Evolutionary conservation across 768 basidiomycete species (phyloP).

Genomic region (Boletellus ananas): DNA sequence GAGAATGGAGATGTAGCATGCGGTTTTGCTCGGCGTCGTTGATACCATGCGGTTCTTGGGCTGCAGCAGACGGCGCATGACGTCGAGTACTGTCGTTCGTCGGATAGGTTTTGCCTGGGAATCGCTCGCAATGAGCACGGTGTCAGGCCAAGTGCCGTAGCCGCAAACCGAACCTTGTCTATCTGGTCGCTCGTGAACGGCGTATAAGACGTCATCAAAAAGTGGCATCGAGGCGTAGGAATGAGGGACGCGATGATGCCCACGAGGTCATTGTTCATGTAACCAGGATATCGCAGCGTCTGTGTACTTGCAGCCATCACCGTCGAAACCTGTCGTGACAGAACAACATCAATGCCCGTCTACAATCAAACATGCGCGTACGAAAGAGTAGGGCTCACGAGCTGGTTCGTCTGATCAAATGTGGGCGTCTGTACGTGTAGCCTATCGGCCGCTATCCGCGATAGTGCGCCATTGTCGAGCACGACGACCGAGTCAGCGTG

Average conservation of each 20-base stretch:
- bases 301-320: slow-evolving; percentile 97
- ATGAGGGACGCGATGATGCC: slow-evolving; percentile 96
- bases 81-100: slow-evolving; percentile 94
- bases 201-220: slow-evolving; percentile 93
- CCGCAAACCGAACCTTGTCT: slow-evolving; percentile 69
- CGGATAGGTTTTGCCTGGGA: slow-evolving; percentile 88
- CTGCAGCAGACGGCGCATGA: slow-evolving; percentile 95
- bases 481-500: slow-evolving; percentile 98
- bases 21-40: slow-evolving; percentile 84
- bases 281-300: slow-evolving; percentile 93
- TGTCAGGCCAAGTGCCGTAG: background rate
- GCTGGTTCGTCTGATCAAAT: slow-evolving; percentile 90
- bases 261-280: slow-evolving; percentile 98
- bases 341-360: background rate
- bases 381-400: slow-evolving; percentile 45
- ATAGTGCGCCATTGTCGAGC: slow-evolving; percentile 91
- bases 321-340: slow-evolving; percentile 70
- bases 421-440: slow-evolving; percentile 83
- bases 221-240: slow-evolving; percentile 90
- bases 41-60: slow-evolving; percentile 99
- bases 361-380: background rate
- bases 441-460: slow-evolving; percentile 90
- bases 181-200: slow-evolving; percentile 97
- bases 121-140: background rate
- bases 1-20: slow-evolving; percentile 95